These are phyloP conservation scores for Pisolithus orientalis DNA, from an alignment of 768 basidiomycete species.

Conservation along the genomic window DNA sequence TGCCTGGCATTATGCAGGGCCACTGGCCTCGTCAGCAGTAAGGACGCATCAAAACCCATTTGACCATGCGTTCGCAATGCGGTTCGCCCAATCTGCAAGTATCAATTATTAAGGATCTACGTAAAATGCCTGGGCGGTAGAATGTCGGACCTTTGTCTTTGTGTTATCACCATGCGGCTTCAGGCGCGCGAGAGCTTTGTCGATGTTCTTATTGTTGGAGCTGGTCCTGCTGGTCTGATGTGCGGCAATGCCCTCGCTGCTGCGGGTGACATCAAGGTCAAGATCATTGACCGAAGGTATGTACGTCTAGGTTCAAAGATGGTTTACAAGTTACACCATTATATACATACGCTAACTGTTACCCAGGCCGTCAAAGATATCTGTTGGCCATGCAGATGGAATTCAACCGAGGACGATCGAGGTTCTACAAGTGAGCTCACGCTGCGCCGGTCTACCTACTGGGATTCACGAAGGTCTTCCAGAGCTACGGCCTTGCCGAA, in stretches of 20 bases:
- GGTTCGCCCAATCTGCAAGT: too few species aligned
- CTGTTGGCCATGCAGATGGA: constrained; percentile 50
- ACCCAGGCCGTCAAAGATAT: constrained; percentile 33
- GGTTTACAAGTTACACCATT: too few species aligned
- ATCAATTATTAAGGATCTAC: too few species aligned
- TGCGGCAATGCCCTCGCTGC: constrained; percentile 50
- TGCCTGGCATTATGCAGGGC: too few species aligned
- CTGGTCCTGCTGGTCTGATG: constrained; percentile 59
- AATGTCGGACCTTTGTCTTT: too few species aligned
- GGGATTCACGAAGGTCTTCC: neutral
- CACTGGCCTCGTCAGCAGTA: too few species aligned
- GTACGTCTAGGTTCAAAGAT: neutral
- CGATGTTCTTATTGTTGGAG: constrained; percentile 45
- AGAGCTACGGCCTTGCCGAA: constrained; percentile 68
- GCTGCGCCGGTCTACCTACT: neutral
- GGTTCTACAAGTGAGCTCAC: constrained; percentile 38
- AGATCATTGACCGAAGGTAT: constrained; percentile 44
- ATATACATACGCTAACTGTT: neutral
- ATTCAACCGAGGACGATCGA: constrained; percentile 52
- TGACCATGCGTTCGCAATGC: too few species aligned
- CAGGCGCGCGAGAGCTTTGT: constrained; percentile 23
- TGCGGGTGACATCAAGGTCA: constrained; percentile 38
- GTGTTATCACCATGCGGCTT: neutral
- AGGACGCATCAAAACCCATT: too few species aligned
- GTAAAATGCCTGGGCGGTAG: too few species aligned